phyloP scores from a whole-genome alignment of 768 basidiomycete genomes.

The Tulasnella sp. region DNA sequence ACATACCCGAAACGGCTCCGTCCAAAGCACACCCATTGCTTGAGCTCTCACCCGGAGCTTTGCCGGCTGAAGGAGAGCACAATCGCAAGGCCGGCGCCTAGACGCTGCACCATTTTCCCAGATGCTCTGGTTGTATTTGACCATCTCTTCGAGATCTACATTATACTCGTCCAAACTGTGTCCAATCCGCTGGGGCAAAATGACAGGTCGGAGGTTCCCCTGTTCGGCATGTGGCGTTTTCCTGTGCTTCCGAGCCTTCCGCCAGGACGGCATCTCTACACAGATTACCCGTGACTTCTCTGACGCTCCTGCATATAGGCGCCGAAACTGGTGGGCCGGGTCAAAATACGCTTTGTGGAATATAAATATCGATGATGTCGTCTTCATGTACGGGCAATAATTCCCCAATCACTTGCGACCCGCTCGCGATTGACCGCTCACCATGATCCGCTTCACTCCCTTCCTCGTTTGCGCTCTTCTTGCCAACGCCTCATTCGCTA shows the following conservation, averaged over 20 bases:
- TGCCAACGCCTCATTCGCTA: background rate
- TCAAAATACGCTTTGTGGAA: background rate
- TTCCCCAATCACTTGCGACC: background rate
- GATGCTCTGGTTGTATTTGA: background rate
- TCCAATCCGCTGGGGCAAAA: background rate
- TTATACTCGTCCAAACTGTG: background rate
- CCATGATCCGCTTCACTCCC: background rate
- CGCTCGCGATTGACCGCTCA: background rate
- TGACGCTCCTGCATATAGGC: background rate
- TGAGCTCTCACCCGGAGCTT: too few relatives aligned
- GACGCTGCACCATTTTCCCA: background rate
- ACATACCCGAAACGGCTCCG: background rate
- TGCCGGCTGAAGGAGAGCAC: background rate
- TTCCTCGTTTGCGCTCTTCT: background rate
- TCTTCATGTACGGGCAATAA: background rate
- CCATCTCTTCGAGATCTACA: background rate
- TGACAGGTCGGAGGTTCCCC: background rate
- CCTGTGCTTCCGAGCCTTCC: background rate
- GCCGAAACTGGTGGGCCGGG: background rate
- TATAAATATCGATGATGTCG: background rate
- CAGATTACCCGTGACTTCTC: background rate
- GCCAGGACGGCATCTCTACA: background rate
- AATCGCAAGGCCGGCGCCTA: background rate
- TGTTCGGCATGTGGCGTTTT: background rate
- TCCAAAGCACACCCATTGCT: background rate